Evolutionary conservation across 805 yeast species (phyloP).

Genomic region (Brettanomyces nanus): DNA sequence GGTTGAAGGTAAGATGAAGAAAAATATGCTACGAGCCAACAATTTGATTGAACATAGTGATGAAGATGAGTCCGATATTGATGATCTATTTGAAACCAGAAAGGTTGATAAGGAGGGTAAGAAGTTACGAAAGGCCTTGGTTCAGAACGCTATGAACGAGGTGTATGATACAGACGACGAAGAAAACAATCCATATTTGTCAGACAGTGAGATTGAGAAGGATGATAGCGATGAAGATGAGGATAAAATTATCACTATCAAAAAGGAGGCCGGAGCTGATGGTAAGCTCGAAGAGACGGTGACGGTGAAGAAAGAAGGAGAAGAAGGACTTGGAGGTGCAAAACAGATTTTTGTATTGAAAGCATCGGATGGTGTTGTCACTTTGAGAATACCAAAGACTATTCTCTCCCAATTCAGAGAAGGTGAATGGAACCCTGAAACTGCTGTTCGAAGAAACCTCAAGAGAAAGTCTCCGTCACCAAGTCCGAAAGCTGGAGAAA

Average conservation of each 20-base stretch:
- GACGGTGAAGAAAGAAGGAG: slow-evolving; percentile 17
- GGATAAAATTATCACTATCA: slow-evolving; percentile 10
- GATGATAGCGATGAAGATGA: slow-evolving; percentile 36
- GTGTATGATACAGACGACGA: slow-evolving; percentile 82
- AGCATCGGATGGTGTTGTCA: slow-evolving; percentile 41
- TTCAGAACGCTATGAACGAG: slow-evolving; percentile 78
- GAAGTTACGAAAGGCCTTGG: slow-evolving; percentile 72
- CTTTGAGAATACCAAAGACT: slow-evolving; percentile 54
- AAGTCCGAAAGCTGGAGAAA: no score
- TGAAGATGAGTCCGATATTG: slow-evolving; percentile 53
- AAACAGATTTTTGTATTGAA: slow-evolving; percentile 34
- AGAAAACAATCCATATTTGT: slow-evolving; percentile 64
- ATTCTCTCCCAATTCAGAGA: slow-evolving; percentile 59
- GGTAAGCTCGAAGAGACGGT: slow-evolving; percentile 26
- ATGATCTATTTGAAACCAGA: slow-evolving; percentile 58
- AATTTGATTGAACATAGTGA: slow-evolving; percentile 58
- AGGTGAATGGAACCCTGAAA: slow-evolving; percentile 78
- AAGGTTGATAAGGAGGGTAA: slow-evolving; percentile 89
- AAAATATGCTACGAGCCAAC: slow-evolving; percentile 77
- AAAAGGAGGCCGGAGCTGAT: slow-evolving; percentile 31
- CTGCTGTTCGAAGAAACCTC: slow-evolving; percentile 27
- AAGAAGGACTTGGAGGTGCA: slow-evolving; percentile 8
- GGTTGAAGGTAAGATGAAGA: slow-evolving; percentile 75
- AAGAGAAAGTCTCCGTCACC: slow-evolving; percentile 16
- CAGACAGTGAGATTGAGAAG: slow-evolving; percentile 59